Percentiles rank a stretch among this genome's conserved stretches.
These are phyloP conservation scores for Blastobotrys malaysiensis DNA, from an alignment of 1,139 yeast species.

Conservation along the genomic window DNA sequence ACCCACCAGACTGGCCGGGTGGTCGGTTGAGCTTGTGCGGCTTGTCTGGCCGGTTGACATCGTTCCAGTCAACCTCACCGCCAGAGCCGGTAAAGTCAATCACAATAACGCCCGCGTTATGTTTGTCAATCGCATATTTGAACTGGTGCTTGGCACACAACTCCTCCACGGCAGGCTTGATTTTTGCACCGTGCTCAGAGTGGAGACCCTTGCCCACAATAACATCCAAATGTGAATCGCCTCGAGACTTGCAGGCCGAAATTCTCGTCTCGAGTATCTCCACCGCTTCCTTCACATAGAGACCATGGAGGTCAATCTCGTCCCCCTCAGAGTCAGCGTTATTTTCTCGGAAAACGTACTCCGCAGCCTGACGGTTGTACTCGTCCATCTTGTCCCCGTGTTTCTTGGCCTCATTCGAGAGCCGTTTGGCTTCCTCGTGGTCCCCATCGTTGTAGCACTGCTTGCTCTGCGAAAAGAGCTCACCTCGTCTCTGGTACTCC, in stretches of 20 bases:
- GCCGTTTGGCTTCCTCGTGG: conserved; percentile 61
- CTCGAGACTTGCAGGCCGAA: conserved; percentile 54
- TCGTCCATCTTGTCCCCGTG: conserved; percentile 58
- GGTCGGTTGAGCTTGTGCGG: conserved; percentile 12
- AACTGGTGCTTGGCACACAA: conserved; percentile 64
- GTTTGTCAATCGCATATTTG: conserved; percentile 54
- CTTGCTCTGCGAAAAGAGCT: conserved; percentile 64
- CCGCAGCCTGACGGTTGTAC: conserved; percentile 78
- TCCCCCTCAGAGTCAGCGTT: conserved; percentile 77
- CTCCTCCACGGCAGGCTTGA: conserved; percentile 83
- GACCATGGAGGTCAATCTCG: conserved; percentile 91
- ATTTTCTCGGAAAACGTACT: conserved; percentile 81
- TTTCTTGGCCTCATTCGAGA: conserved; percentile 64
- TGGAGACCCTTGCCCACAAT: conserved; percentile 96
- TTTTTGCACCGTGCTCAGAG: conserved; percentile 77
- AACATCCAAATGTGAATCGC: conserved; percentile 50
- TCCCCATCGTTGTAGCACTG: conserved; percentile 71
- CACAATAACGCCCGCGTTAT: conserved; percentile 75
- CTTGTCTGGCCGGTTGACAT: conserved; percentile 20
- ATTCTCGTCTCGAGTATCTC: conserved; percentile 70
- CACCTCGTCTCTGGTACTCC: conserved; percentile 52
- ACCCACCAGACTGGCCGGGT: conserved; percentile 12
- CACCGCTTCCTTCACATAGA: conserved; percentile 83
- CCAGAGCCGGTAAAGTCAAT: conserved; percentile 53
- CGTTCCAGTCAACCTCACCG: conserved; percentile 25